Percentiles rank a stretch among this genome's conserved stretches.
Evolutionary conservation across 768 basidiomycete species (phyloP).

Genomic region (Pulveroboletus frians): DNA sequence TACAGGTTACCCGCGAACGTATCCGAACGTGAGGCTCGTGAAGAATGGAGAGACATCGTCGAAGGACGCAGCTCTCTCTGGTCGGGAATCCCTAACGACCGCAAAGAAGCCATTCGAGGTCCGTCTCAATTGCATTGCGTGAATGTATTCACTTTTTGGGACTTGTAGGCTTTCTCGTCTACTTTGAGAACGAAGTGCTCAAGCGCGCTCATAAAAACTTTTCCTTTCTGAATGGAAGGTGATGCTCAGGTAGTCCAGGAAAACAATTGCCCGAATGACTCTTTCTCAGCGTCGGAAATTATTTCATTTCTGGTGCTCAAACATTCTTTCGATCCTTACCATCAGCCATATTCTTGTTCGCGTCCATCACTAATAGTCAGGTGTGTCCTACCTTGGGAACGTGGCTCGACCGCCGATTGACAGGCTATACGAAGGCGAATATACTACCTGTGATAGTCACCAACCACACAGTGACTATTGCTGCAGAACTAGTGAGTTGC

Average conservation of each 20-base stretch:
- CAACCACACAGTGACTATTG: conserved; percentile 93
- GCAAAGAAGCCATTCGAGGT: conserved; percentile 91
- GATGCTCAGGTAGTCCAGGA: conserved; percentile 11
- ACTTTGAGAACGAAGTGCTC: conserved; percentile 85
- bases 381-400: conserved; percentile 23
- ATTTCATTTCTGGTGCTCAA: conserved; percentile 84
- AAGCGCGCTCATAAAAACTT: conserved; percentile 92
- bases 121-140: conserved; percentile 10
- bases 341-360: conserved; percentile 90
- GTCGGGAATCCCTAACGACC: conserved; percentile 81
- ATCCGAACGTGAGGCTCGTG: conserved; percentile 72
- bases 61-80: conserved; percentile 81
- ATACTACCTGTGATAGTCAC: conserved; percentile 91
- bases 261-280: background rate
- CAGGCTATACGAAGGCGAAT: conserved; percentile 44
- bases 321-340: conserved; percentile 90
- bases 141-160: conserved; percentile 1
- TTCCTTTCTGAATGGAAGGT: conserved; percentile 88
- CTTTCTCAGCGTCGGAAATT: conserved; percentile 71
- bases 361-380: conserved; percentile 82
- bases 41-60: conserved; percentile 89
- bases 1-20: conserved; percentile 69
- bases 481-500: conserved; percentile 67
- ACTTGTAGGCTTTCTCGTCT: conserved; percentile 76
- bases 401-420: conserved; percentile 10